Evolutionary conservation across 257 asterid species (phyloP).

Genomic region (Fraxinus pennsylvanica): DNA sequence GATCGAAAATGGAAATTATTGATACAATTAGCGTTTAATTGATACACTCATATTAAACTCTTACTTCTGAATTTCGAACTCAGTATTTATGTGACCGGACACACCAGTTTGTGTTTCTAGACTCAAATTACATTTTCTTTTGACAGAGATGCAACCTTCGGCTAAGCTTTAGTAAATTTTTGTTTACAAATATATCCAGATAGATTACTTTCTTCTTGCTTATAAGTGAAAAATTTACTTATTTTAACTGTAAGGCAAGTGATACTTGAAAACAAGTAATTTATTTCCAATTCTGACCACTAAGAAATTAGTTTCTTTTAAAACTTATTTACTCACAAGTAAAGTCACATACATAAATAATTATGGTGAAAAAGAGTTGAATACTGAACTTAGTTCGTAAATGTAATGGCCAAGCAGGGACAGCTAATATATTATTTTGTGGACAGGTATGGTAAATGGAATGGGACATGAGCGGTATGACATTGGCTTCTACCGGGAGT

Average conservation of each 20-base stretch:
- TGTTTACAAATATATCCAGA: neutral
- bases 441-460: slow-evolving; percentile 83
- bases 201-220: neutral
- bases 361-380: neutral
- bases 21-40: neutral
- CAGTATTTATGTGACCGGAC: neutral
- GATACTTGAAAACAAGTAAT: neutral
- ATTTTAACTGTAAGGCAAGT: neutral
- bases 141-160: neutral
- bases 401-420: neutral
- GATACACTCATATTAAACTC: too few relatives aligned
- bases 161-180: neutral
- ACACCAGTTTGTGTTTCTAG: neutral
- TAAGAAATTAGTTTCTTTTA: too few relatives aligned
- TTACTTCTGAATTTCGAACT: too few relatives aligned
- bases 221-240: neutral
- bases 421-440: neutral
- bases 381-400: neutral
- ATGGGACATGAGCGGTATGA: slow-evolving; percentile 98
- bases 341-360: too few relatives aligned
- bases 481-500: slow-evolving; percentile 77
- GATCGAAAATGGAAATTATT: neutral
- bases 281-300: neutral
- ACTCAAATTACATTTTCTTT: neutral
- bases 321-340: neutral